Base-by-base conservation (phyloP, 2,329 filamentous ascomycete species). In the Chaetoscypha palmicola region DNA sequence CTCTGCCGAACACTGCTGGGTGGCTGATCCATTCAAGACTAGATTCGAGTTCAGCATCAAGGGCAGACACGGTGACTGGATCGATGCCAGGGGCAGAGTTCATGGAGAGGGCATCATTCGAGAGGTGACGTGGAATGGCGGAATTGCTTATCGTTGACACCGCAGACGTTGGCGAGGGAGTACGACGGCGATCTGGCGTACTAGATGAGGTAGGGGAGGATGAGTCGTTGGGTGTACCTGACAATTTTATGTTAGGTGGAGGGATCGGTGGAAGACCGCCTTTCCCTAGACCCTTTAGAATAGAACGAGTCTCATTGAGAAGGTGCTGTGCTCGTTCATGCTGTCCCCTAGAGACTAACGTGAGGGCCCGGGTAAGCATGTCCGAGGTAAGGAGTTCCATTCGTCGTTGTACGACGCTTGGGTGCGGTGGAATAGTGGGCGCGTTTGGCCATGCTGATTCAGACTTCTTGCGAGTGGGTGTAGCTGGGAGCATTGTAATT, bases 381-480 rank as follows among this genome's bases (percentile, higher is more conserved):
- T 98, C 92, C 1, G 91, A 97, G 2, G 92, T 97, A 41, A 98
- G 76, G 22, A 98, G 73, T 66, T 98, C 92, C 92, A 98, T 98
- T 35, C 92, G 84, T 31, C 92, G 79, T 67, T 98, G 92, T 5
- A 98, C 91, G 47, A 98, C 89, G 50, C 83, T 87, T 3, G 92
- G 90, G 61, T 97, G 92, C 35, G 92, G 91, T 11, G 92, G 92
- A 49, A 98, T 98, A 1, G 89, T 86, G 11, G 90, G 87, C 10
- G 74, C 69, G 54, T 71, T 77, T 34, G 69, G 69, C 77, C 77
- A 81, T 12, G 81, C 77, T 53, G 76, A 54, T 17, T 46, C 46
- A 49, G 76, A 83, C 67, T 82, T 81, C 49, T 76, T 76, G 43
- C 74, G 75, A 20, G 73, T 71, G 4, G 64, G 63, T 2, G 57